Evolutionary conservation across 768 basidiomycete species (phyloP).

Genomic region (Auriscalpium vulgare): DNA sequence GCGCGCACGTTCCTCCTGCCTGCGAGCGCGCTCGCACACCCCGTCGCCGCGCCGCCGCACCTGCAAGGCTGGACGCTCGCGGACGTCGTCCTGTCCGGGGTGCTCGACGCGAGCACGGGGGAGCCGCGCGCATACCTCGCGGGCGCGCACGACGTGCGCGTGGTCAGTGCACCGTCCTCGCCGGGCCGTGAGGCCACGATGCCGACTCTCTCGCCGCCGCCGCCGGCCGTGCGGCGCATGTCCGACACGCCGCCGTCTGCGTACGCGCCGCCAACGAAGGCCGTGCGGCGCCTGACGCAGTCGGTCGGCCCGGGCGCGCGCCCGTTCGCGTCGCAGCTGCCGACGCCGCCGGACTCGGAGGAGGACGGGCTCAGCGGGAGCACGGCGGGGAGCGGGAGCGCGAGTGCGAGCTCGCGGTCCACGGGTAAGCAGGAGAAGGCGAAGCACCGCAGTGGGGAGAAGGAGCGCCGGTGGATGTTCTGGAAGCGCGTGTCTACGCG

Average conservation of each 20-base stretch:
- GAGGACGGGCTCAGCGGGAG: slow-evolving; percentile 7
- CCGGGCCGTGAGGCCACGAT: background rate
- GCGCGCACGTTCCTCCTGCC: slow-evolving; percentile 6
- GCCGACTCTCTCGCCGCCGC: background rate
- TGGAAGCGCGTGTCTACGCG: too few relatives aligned
- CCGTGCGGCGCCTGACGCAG: background rate
- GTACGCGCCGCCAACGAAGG: background rate
- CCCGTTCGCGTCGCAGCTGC: slow-evolving; percentile 9
- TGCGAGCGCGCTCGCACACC: slow-evolving; percentile 4
- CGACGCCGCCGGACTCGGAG: slow-evolving; percentile 26
- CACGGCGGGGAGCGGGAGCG: background rate
- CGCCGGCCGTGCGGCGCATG: background rate
- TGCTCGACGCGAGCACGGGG: slow-evolving; percentile 20
- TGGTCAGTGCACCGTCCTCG: background rate
- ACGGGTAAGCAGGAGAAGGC: too few relatives aligned
- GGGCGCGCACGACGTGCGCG: background rate
- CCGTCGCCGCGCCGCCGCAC: slow-evolving; percentile 7
- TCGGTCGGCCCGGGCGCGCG: background rate
- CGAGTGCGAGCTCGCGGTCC: too few relatives aligned
- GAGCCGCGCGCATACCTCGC: slow-evolving; percentile 23
- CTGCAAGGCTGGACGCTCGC: slow-evolving; percentile 24
- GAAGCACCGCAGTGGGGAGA: too few relatives aligned
- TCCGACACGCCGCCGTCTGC: background rate
- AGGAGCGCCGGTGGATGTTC: too few relatives aligned
- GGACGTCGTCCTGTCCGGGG: slow-evolving; percentile 27